phyloP scores from a whole-genome alignment of 2,329 filamentous ascomycete genomes.

The Pyricularia sp. region DNA sequence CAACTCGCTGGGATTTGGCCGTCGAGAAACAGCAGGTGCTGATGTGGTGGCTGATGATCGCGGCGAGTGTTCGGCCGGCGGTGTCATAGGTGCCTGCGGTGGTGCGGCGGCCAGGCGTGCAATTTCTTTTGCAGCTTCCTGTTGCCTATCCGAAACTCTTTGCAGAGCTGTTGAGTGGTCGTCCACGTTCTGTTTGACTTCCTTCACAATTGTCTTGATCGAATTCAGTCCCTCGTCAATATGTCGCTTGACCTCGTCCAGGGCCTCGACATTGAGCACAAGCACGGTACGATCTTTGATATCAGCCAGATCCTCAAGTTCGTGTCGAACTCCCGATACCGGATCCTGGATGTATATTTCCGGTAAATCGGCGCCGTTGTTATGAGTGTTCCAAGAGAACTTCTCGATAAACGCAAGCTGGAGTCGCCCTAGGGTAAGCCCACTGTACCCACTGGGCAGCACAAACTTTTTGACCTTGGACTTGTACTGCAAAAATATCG shows the following conservation, averaged over 20 bases:
- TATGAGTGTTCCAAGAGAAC: conserved; percentile 97
- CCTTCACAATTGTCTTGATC: conserved; percentile 74
- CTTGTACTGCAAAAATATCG: conserved; percentile 91
- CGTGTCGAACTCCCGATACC: conserved; percentile 90
- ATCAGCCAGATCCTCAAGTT: conserved; percentile 85
- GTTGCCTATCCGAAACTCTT: conserved; percentile 80
- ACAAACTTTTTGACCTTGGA: conserved; percentile 96
- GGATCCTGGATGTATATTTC: conserved; percentile 98
- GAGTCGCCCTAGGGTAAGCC: conserved; percentile 76
- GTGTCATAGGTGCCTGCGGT: conserved; percentile 25
- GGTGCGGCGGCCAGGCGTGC: conserved; percentile 46
- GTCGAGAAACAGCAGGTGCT: conserved; percentile 25
- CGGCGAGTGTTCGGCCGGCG: conserved; percentile 24
- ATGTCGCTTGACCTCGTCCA: conserved; percentile 94
- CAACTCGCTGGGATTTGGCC: conserved; percentile 41
- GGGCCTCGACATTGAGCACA: conserved; percentile 84
- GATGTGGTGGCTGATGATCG: conserved; percentile 5
- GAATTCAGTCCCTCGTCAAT: conserved; percentile 85
- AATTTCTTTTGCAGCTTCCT: conserved; percentile 83
- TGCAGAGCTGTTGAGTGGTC: conserved; percentile 77
- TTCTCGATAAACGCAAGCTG: conserved; percentile 98
- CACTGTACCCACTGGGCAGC: conserved; percentile 71
- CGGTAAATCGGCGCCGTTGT: conserved; percentile 83
- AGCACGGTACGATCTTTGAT: conserved; percentile 92
- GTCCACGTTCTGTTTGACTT: conserved; percentile 73